Base-by-base conservation (phyloP, 2,329 filamentous ascomycete species). In the Trichoderma lentiforme region DNA sequence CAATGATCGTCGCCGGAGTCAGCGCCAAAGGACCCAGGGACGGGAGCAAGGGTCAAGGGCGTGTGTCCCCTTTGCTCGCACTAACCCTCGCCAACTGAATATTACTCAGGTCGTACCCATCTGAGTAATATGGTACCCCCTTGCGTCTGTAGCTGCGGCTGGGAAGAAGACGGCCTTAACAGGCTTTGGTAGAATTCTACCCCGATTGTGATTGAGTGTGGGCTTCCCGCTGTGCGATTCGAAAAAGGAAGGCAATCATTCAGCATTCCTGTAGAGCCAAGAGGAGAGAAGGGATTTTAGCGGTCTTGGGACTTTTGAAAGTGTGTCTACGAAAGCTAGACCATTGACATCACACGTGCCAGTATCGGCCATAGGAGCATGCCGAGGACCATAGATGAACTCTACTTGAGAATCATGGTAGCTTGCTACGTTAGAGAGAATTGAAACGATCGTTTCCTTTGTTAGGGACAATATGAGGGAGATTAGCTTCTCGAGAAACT, bases 91-190 rank as follows among this genome's bases (percentile, higher is more conserved):
- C 57, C 26, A 18, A 7, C 18, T 47, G 14, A 26, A 34, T 36
- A 69, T 61, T 69, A 70, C 66, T 70, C 57, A 70, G 66, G 51
- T 28, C 7, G 39, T 21, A 21, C 30, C 30, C 39, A 53, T 53
- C 57, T 70, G 66, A 70, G 66, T 70, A 70, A 70, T 62, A 39
- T 14, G 8, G 28, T 15, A 6, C 6, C 53, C 32, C 64, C 26
- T 28, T 53, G 18, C 28, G 6, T 28, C 57, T 28, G 4, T 21
- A 3, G 57, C 28, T 15, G 15, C n/a, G 14, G 18, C 36, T 58
- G 6, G 11, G 51, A 28, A 28, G 26, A 28, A 28, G 26, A 28
- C 26, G 3, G 26, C 26, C 26, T 5, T 28, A 28, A 28, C 26
- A 28, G 26, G 26, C 26, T 28, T 28, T 28, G 26, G 26, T 28